Evolutionary conservation across 2,329 filamentous ascomycete genomes (phyloP).

Genomic region (Aureobasidium musti): DNA sequence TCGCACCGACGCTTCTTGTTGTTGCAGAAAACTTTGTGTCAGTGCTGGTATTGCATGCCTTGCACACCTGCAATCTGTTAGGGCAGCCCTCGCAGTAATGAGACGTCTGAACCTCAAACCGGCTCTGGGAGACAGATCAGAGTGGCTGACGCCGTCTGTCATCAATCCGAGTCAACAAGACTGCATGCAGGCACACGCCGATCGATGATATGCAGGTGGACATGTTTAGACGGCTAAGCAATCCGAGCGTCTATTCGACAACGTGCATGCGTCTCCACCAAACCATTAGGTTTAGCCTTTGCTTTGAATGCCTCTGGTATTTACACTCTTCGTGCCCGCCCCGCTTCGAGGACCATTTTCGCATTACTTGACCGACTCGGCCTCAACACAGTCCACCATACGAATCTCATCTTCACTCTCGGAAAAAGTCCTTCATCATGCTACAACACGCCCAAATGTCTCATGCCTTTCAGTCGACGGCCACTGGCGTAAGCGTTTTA

Average conservation of each 20-base stretch:
- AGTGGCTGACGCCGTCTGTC: conserved; percentile 1
- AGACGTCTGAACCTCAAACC: neutral
- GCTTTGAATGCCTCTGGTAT: conserved; percentile 9
- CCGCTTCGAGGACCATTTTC: conserved; percentile 1
- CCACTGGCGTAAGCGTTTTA: neutral
- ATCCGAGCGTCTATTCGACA: conserved; percentile 26
- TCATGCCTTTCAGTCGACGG: conserved; percentile 10
- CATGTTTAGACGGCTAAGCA: conserved; percentile 17
- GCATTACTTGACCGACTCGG: neutral
- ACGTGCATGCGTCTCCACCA: conserved; percentile 26
- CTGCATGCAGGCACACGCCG: conserved; percentile 15
- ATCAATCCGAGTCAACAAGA: conserved; percentile 14
- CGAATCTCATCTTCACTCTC: neutral
- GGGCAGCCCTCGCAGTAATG: neutral
- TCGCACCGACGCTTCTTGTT: conserved; percentile 16
- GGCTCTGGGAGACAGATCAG: neutral
- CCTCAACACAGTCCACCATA: neutral
- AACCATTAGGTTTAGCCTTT: neutral
- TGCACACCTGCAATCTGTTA: neutral
- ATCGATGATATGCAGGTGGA: conserved; percentile 25
- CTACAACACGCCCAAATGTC: conserved; percentile 24
- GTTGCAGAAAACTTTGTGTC: neutral
- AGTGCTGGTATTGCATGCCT: neutral
- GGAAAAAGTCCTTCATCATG: conserved; percentile 2
- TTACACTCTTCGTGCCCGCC: conserved; percentile 7